Percentiles rank a stretch among this genome's conserved stretches.
These are phyloP conservation scores for Cercis canadensis DNA, from an alignment of 306 rosid species.

Conservation along the genomic window DNA sequence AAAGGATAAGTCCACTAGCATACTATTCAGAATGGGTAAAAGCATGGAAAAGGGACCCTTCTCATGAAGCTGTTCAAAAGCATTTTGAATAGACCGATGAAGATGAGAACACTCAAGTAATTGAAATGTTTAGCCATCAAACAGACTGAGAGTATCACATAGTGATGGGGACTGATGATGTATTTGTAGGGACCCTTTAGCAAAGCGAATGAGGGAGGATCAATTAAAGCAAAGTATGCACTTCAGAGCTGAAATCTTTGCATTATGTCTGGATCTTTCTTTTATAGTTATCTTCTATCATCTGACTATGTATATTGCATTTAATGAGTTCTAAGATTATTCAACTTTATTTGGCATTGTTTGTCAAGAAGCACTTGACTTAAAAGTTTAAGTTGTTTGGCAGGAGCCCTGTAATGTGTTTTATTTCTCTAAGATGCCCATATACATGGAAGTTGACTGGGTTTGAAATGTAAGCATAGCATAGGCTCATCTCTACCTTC, in stretches of 20 bases:
- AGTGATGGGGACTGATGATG: slow-evolving; percentile 98
- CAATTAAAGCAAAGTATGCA: slow-evolving; percentile 92
- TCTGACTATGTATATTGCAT: slow-evolving; percentile 14
- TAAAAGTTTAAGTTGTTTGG: slow-evolving; percentile 9
- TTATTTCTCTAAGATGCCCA: neutral
- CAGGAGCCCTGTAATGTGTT: slow-evolving; percentile 10
- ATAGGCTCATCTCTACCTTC: too few species aligned
- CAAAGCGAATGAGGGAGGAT: slow-evolving; percentile 94
- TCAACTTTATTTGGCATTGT: slow-evolving; percentile 21
- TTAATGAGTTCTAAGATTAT: neutral
- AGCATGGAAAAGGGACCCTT: slow-evolving; percentile 87
- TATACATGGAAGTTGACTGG: slow-evolving; percentile 4
- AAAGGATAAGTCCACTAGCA: slow-evolving; percentile 68
- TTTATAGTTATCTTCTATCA: slow-evolving; percentile 28
- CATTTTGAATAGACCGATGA: slow-evolving; percentile 96
- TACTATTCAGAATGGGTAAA: slow-evolving; percentile 97
- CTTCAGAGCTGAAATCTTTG: slow-evolving; percentile 46
- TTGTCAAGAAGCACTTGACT: slow-evolving; percentile 22
- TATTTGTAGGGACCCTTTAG: slow-evolving; percentile 86
- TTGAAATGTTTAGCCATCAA: slow-evolving; percentile 86
- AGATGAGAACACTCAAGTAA: slow-evolving; percentile 78
- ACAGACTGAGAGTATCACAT: slow-evolving; percentile 90
- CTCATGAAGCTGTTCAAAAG: slow-evolving; percentile 80
- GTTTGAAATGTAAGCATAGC: slow-evolving; percentile 1
- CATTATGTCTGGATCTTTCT: slow-evolving; percentile 30